phyloP scores from a whole-genome alignment of 768 basidiomycete species.

The Galerina sulciceps region DNA sequence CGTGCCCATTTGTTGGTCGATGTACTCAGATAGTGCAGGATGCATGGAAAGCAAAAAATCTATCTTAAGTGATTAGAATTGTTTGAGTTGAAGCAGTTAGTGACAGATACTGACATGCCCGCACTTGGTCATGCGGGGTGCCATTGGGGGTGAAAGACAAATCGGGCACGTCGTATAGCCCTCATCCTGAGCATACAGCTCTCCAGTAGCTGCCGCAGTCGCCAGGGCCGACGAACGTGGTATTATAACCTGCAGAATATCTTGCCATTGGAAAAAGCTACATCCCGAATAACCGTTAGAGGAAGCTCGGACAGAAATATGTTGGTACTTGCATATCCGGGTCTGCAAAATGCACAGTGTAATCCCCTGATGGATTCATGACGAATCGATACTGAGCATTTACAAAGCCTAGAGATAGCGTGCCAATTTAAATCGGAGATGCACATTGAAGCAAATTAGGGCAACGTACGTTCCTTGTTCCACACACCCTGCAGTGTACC shows the following conservation, averaged over 20 bases:
- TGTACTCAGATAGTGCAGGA: conserved; percentile 85
- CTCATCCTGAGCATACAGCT: conserved; percentile 49
- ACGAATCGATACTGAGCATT: conserved; percentile 97
- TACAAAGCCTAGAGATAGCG: conserved; percentile 71
- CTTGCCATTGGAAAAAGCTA: conserved; percentile 95
- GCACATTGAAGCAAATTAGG: neutral
- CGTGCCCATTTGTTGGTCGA: conserved; percentile 90
- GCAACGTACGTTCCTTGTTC: conserved; percentile 89
- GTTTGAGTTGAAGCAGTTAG: conserved; percentile 11
- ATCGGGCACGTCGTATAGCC: conserved; percentile 88
- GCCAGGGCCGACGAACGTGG: conserved; percentile 80
- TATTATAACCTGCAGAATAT: conserved; percentile 93
- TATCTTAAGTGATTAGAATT: conserved; percentile 32
- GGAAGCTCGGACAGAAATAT: conserved; percentile 7
- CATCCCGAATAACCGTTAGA: conserved; percentile 11
- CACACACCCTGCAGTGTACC: conserved; percentile 68
- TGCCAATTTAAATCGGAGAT: neutral
- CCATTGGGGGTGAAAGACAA: conserved; percentile 88
- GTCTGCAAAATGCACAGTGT: conserved; percentile 95
- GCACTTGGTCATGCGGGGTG: conserved; percentile 95
- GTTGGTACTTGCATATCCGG: conserved; percentile 87
- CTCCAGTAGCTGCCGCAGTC: conserved; percentile 56
- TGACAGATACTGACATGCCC: conserved; percentile 78
- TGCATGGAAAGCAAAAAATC: conserved; percentile 96
- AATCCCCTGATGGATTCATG: conserved; percentile 89